Evolutionary conservation across 148 eudicot species (phyloP).

Genomic region (Cornus controversa): DNA sequence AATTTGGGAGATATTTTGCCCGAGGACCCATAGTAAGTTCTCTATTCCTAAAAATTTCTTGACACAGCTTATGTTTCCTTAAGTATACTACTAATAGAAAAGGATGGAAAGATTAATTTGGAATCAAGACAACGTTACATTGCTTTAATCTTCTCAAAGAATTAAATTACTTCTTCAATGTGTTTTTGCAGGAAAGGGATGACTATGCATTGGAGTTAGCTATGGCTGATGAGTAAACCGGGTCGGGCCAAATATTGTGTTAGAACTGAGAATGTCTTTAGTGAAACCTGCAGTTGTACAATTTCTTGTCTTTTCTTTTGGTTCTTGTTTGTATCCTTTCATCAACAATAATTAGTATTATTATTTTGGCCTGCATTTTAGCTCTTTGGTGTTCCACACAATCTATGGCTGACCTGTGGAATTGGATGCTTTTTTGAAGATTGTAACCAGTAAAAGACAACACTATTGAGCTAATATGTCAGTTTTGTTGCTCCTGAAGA

Average conservation of each 20-base stretch:
- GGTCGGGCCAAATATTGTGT: too few relatives aligned
- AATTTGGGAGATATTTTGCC: slow-evolving; percentile 97
- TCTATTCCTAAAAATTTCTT: slow-evolving; percentile 1
- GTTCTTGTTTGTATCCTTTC: background rate
- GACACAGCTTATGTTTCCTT: background rate
- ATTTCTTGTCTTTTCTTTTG: slow-evolving; percentile 3
- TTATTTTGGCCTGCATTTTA: background rate
- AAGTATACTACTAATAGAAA: background rate
- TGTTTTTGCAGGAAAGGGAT: slow-evolving; percentile 72
- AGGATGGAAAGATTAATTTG: background rate
- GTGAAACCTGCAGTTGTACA: slow-evolving; percentile 9
- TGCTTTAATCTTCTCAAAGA: background rate
- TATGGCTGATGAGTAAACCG: slow-evolving; percentile 78
- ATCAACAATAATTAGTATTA: background rate
- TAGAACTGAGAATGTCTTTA: background rate
- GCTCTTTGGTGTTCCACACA: background rate
- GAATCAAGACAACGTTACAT: too few relatives aligned
- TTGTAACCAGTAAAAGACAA: too few relatives aligned
- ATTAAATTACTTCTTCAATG: slow-evolving; percentile 4
- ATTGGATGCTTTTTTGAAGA: too few relatives aligned
- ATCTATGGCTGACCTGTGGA: background rate
- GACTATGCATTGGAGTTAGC: slow-evolving; percentile 95
- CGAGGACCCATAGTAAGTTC: slow-evolving; percentile 94
- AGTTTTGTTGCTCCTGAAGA: too few relatives aligned
- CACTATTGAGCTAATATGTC: too few relatives aligned